Evolutionary conservation across 441 rosid species (phyloP).

Genomic region (Adansonia rubrostipa): DNA sequence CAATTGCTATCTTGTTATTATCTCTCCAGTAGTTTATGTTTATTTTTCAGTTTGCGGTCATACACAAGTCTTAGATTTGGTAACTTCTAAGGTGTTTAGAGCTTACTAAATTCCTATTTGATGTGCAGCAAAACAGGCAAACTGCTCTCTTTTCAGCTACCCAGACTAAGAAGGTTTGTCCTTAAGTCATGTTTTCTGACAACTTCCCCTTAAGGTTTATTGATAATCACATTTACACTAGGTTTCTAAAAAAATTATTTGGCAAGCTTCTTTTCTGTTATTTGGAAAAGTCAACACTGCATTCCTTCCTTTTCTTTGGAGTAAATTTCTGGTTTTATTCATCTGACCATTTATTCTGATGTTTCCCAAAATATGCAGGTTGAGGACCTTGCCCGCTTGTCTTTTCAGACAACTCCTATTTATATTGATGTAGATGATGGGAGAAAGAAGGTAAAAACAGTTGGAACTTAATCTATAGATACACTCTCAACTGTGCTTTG

Average conservation of each 20-base stretch:
- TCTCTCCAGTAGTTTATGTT: background rate
- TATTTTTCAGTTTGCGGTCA: background rate
- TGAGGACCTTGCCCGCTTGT: slow-evolving; percentile 92
- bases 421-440: slow-evolving; percentile 94
- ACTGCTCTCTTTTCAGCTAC: slow-evolving; percentile 98
- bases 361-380: slow-evolving; percentile 53
- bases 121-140: slow-evolving; percentile 88
- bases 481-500: background rate
- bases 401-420: slow-evolving; percentile 82
- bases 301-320: background rate
- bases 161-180: slow-evolving; percentile 84
- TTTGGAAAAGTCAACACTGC: background rate
- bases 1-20: background rate
- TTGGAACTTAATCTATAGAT: slow-evolving; percentile 20
- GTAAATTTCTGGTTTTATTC: background rate
- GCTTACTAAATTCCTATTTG: slow-evolving; percentile 39
- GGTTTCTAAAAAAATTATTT: background rate
- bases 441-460: slow-evolving; percentile 70
- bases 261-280: background rate
- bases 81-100: slow-evolving; percentile 13
- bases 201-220: background rate
- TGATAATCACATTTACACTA: background rate
- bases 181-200: background rate
- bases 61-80: background rate
- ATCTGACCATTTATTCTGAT: background rate